Conservation (phyloP, 164 flowering plant genomes). For the Taxillus chinensis region DNA sequence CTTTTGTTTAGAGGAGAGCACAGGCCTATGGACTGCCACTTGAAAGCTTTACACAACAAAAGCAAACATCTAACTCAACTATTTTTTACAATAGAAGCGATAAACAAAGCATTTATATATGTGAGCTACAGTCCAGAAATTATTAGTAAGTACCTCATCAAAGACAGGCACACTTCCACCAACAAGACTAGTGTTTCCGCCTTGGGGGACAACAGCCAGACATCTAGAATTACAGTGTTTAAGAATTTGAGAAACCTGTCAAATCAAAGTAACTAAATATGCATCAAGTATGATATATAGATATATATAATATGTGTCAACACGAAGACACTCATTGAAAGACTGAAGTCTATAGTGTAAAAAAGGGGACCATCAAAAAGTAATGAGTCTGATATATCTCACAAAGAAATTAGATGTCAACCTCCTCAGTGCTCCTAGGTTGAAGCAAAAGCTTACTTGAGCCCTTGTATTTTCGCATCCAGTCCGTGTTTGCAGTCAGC, state of each 20-base stretch:
- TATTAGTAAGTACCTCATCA: constrained; percentile 70
- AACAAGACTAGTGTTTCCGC: constrained; percentile 97
- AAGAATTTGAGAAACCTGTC: constrained; percentile 79
- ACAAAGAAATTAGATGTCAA: constrained; percentile 13
- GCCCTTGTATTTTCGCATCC: constrained; percentile 84
- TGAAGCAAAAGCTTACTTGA: constrained; percentile 79
- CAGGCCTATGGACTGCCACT: no score
- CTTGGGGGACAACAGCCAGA: constrained; percentile 95
- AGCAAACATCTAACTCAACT: no score
- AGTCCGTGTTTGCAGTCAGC: constrained; percentile 64
- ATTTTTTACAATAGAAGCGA: no score
- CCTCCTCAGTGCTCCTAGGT: constrained; percentile 80
- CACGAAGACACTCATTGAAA: no score
- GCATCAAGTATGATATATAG: background rate
- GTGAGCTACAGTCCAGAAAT: background rate
- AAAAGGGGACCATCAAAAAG: no score
- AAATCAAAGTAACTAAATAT: background rate
- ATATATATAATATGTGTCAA: no score
- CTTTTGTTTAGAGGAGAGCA: no score
- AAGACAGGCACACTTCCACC: constrained; percentile 99
- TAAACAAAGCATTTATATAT: no score
- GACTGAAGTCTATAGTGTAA: no score
- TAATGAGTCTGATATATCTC: background rate
- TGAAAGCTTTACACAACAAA: no score
- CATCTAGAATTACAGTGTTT: constrained; percentile 72